phyloP scores from a whole-genome alignment of 2,329 filamentous ascomycete genomes.

The Aspergillus cejpii region DNA sequence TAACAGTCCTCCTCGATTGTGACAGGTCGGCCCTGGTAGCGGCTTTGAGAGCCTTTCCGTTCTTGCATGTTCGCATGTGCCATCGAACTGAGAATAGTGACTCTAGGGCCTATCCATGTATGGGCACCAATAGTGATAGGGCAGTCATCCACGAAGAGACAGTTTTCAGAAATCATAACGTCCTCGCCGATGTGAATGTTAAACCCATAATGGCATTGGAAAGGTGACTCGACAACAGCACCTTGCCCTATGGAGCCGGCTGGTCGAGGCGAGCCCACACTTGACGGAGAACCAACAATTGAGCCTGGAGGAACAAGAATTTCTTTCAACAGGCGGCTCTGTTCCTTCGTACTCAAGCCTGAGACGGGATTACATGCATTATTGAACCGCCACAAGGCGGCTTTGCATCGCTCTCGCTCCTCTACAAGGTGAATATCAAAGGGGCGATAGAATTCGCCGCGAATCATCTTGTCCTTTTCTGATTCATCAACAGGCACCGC shows the following conservation, averaged over 20 bases:
- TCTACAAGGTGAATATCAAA: conserved; percentile 70
- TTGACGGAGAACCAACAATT: conserved; percentile 43
- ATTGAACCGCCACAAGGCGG: conserved; percentile 80
- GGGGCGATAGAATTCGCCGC: conserved; percentile 69
- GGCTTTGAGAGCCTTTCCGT: conserved; percentile 66
- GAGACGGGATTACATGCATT: conserved; percentile 68
- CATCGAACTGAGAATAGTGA: conserved; percentile 74
- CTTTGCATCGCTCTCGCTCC: conserved; percentile 77
- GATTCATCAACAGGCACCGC: conserved; percentile 46
- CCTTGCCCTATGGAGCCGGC: conserved; percentile 62
- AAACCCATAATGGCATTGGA: conserved; percentile 91
- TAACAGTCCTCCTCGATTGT: conserved; percentile 67
- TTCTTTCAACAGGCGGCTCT: conserved; percentile 36
- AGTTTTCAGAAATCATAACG: conserved; percentile 75
- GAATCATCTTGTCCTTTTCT: conserved; percentile 87
- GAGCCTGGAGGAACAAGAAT: conserved; percentile 32
- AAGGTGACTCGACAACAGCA: conserved; percentile 76
- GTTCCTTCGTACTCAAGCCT: conserved; percentile 54
- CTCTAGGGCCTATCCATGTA: conserved; percentile 67
- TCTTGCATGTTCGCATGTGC: conserved; percentile 65
- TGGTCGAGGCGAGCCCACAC: conserved; percentile 49
- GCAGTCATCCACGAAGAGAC: conserved; percentile 79
- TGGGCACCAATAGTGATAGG: conserved; percentile 70
- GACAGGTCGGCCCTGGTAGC: conserved; percentile 63
- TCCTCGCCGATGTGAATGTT: conserved; percentile 84